These are phyloP conservation scores for Emiliania huxleyi DNA, from an alignment of 78 protist genomes.

Conservation along the genomic window DNA sequence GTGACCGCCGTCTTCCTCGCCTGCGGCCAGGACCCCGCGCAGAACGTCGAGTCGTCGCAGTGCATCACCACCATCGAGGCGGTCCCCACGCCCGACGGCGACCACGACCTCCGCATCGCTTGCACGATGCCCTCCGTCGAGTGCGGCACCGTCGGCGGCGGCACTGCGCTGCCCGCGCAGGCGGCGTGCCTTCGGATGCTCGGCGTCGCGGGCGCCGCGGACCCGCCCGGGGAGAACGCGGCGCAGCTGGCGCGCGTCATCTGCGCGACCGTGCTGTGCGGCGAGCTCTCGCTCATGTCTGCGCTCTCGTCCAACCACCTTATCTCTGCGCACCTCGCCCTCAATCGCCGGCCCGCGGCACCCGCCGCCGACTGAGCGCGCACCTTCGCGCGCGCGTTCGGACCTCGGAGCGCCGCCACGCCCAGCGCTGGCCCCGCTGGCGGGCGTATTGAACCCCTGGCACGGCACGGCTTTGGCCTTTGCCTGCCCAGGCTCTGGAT, in stretches of 20 bases:
- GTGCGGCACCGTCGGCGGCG: slow-evolving; percentile 98
- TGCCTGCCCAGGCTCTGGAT: too few species aligned
- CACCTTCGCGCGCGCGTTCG: too few species aligned
- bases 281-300: slow-evolving; percentile 89
- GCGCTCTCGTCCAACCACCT: slow-evolving; percentile 86
- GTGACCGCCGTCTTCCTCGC: too few species aligned
- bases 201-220: slow-evolving; percentile 75
- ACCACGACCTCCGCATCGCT: slow-evolving; percentile 64
- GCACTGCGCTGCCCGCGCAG: slow-evolving; percentile 90
- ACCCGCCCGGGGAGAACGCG: slow-evolving; percentile 68
- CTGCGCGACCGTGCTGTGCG: slow-evolving; percentile 84
- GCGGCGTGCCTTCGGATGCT: slow-evolving; percentile 67
- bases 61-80: slow-evolving; percentile 90
- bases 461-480: too few species aligned
- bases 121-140: slow-evolving; percentile 93
- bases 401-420: too few species aligned
- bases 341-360: slow-evolving; percentile 66
- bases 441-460: too few species aligned
- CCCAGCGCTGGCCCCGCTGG: too few species aligned
- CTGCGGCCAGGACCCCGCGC: slow-evolving; percentile 98
- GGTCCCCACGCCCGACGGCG: neutral
- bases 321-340: slow-evolving; percentile 72
- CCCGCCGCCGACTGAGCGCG: too few species aligned
- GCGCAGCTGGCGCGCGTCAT: slow-evolving; percentile 75
- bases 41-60: slow-evolving; percentile 86